Conservation (phyloP, 352 stramenopile genomes). For the Phytopythium delawarense region DNA sequence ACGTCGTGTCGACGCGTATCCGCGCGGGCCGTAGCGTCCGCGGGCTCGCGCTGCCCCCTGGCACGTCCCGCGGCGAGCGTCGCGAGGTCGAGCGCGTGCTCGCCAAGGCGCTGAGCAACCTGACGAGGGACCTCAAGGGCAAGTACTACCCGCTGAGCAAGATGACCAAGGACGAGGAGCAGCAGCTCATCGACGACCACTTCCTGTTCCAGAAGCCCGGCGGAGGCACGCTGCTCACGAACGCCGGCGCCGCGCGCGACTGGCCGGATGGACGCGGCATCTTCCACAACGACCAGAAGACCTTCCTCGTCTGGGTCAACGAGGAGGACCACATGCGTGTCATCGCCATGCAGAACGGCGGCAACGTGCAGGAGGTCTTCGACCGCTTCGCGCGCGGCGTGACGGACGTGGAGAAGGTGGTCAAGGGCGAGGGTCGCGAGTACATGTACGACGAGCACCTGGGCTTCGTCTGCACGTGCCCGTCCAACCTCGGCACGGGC, state of each 20-base stretch:
- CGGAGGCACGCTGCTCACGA: conserved; percentile 58
- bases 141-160: conserved; percentile 78
- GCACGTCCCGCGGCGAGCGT: conserved; percentile 67
- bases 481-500: conserved; percentile 68
- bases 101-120: conserved; percentile 62
- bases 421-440: conserved; percentile 55
- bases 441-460: conserved; percentile 73
- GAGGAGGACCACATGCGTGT: conserved; percentile 81
- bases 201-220: conserved; percentile 90
- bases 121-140: conserved; percentile 62
- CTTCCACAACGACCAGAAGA: conserved; percentile 86
- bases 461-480: conserved; percentile 65
- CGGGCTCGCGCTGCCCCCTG: conserved; percentile 71
- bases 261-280: conserved; percentile 89
- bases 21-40: conserved; percentile 80
- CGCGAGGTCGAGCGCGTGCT: conserved; percentile 68
- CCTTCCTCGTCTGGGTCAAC: conserved; percentile 80
- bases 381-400: conserved; percentile 67
- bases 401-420: conserved; percentile 47
- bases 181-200: conserved; percentile 84
- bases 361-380: conserved; percentile 86
- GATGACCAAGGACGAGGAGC: conserved; percentile 83
- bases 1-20: conserved; percentile 89
- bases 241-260: conserved; percentile 73
- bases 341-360: conserved; percentile 77